phyloP scores from a whole-genome alignment of 805 yeast genomes.

The Saccharomycopsis malanga region DNA sequence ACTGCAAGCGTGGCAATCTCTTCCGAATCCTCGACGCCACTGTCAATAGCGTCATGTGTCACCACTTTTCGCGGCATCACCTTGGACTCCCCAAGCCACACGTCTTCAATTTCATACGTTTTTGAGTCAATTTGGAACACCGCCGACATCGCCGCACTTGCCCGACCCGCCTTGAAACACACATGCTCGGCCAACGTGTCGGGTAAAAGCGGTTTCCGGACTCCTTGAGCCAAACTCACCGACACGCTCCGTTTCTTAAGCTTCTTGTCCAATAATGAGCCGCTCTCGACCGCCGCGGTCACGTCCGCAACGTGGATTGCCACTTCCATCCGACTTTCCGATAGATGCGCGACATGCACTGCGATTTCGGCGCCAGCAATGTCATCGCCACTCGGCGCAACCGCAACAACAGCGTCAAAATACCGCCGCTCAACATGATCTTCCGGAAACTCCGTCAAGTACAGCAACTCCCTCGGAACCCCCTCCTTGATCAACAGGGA shows the following conservation, averaged over 20 bases:
- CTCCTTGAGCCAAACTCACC: constrained; percentile 76
- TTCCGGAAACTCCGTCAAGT: constrained; percentile 23
- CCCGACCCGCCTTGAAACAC: constrained; percentile 54
- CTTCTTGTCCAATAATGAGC: constrained; percentile 76
- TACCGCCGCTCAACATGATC: constrained; percentile 50
- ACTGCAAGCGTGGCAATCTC: constrained; percentile 57
- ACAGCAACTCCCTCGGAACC: constrained; percentile 26
- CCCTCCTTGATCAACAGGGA: constrained; percentile 27
- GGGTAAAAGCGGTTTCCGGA: constrained; percentile 61
- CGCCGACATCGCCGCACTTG: constrained; percentile 65
- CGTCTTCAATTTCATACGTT: constrained; percentile 63
- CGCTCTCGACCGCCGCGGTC: constrained; percentile 61
- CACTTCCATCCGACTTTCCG: constrained; percentile 59
- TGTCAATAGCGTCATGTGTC: constrained; percentile 48
- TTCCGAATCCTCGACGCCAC: constrained; percentile 28
- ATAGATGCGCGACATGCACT: constrained; percentile 61
- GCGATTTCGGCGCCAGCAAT: constrained; percentile 78
- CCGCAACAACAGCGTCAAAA: constrained; percentile 55
- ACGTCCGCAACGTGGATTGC: constrained; percentile 86
- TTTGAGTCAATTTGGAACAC: constrained; percentile 72
- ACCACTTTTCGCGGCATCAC: constrained; percentile 57
- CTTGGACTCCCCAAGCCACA: constrained; percentile 68
- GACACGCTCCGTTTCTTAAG: constrained; percentile 86
- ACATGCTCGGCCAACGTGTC: constrained; percentile 49
- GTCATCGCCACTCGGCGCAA: constrained; percentile 49